phyloP scores from a whole-genome alignment of 176 grass and related monocot genomes.

The Oryza punctata region DNA sequence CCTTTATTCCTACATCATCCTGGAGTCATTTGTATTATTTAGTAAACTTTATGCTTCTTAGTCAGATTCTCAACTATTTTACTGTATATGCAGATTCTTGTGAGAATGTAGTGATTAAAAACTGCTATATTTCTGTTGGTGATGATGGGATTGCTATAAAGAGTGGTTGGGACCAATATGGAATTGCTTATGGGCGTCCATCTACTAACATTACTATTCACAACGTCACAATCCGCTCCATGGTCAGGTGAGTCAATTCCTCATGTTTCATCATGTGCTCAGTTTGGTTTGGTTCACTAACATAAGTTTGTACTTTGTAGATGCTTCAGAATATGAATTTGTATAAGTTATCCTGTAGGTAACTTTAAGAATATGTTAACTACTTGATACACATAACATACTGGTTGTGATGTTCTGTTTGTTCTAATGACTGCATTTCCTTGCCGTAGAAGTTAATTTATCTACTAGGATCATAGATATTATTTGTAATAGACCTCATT shows the following conservation, averaged over 20 bases:
- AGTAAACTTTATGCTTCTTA: conserved; percentile 16
- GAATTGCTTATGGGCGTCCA: conserved; percentile 82
- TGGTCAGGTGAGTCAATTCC: conserved; percentile 63
- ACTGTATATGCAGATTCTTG: conserved; percentile 72
- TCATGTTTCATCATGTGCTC: background rate
- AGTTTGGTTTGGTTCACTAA: background rate
- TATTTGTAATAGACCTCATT: background rate
- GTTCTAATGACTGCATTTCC: background rate
- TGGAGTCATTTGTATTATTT: background rate
- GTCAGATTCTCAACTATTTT: conserved; percentile 1
- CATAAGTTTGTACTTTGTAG: background rate
- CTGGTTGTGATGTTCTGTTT: background rate
- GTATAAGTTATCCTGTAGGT: background rate
- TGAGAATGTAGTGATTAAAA: conserved; percentile 74
- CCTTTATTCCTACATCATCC: background rate
- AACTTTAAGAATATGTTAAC: background rate
- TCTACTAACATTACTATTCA: conserved; percentile 77
- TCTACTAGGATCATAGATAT: background rate
- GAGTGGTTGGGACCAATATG: conserved; percentile 96
- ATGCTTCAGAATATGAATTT: conserved; percentile 17
- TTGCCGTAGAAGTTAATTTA: background rate
- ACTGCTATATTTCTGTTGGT: conserved; percentile 90
- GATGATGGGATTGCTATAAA: conserved; percentile 97
- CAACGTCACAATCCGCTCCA: conserved; percentile 70
- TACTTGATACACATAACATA: background rate